Evolutionary conservation across 2,329 filamentous ascomycete genomes (phyloP), one percentile per base, ranked within the genome.

Genomic region (Talaromyces sp.): DNA sequence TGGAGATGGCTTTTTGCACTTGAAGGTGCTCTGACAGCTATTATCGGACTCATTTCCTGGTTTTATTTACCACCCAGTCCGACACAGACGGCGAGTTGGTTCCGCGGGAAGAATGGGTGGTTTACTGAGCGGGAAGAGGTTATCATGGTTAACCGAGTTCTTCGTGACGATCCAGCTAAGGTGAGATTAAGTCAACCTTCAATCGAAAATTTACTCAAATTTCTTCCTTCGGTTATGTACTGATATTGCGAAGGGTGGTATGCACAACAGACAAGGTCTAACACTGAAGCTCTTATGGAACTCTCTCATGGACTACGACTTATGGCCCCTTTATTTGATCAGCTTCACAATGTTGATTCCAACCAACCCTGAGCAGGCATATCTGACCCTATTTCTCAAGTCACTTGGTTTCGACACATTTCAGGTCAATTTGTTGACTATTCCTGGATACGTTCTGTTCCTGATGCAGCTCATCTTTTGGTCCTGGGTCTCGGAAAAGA

Each of bases 61-160:
- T 66, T 77, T 20, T 71, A 77, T 19, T 70, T 80, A 58, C 71
- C 75, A 0, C 64, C 70, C 1, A 56, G 62, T 2, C 68, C 68
- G 1, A 65, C 61, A 0, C 73, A 77, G 53, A 86, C 83, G 0
- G 76, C 75, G 39, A 80, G 75, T 41, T 83, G 80, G 80, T 82
- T 55, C 55, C 49, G 49, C 9, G 47, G 47, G 10, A 39, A 77
- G 82, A 9, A 82, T 81, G n/a, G 79, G 80, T 51, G 85, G 84
- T 46, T 51, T 24, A 51, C 64, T 3, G 81, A 85, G 41, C 77
- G 77, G 16, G 83, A 89, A 65, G 86, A 89, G 61, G 77, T 80
- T 22, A 88, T 89, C 56, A 83, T 89, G 78, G 80, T 86, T 29
- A 89, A 87, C 62, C 77, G 79, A 27, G 75, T 85, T 16, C 63